These are phyloP conservation scores for Pontederia crassipes DNA, from an alignment of 176 grass and related monocot species.

Conservation along the genomic window DNA sequence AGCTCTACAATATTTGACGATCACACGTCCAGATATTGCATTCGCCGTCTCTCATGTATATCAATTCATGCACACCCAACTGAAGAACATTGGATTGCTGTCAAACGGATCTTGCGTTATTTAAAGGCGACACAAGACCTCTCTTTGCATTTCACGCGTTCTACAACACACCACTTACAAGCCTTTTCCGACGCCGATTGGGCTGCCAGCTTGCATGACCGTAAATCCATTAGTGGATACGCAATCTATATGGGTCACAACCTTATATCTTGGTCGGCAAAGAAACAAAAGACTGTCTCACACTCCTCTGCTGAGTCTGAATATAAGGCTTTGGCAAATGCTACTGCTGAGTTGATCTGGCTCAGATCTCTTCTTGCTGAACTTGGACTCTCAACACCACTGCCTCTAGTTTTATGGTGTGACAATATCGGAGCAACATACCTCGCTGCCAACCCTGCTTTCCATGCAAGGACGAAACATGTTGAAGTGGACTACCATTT, in stretches of 20 bases:
- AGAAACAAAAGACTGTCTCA: background rate
- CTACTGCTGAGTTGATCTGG: background rate
- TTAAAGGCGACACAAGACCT: background rate
- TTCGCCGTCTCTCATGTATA: background rate
- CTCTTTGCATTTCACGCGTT: background rate
- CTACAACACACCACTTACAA: background rate
- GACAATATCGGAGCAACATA: conserved; percentile 4
- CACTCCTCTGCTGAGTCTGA: conserved; percentile 6
- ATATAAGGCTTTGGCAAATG: background rate
- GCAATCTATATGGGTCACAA: background rate
- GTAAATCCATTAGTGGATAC: background rate
- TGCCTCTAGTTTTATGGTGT: background rate
- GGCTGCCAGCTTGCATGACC: background rate
- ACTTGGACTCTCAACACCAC: background rate
- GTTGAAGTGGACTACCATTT: conserved; percentile 5
- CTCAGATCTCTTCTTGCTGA: background rate
- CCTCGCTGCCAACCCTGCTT: background rate
- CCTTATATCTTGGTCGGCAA: background rate
- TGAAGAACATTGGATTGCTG: background rate
- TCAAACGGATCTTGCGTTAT: background rate
- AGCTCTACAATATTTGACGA: background rate
- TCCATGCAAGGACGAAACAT: conserved; percentile 9
- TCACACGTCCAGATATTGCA: background rate
- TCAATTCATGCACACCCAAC: conserved; percentile 9
- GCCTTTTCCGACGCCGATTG: conserved; percentile 15